A percentile compares a stretch with the other conserved stretches of the same genome.
phyloP scores from a whole-genome alignment of 2,329 filamentous ascomycete species.

The Colletotrichum sp. region DNA sequence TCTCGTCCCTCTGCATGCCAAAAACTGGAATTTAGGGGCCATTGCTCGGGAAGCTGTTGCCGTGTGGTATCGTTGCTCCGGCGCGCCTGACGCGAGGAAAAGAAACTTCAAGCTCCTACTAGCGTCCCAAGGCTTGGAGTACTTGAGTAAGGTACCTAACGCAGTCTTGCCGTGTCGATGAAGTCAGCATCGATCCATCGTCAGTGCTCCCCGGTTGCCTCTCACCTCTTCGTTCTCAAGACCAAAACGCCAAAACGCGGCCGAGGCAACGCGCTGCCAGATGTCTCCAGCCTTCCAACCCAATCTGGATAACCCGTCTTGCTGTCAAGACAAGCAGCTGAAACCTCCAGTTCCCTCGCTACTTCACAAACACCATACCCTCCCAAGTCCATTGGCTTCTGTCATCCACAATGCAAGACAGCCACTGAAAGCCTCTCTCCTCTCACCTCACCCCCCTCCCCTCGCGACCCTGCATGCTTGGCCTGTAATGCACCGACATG shows the following conservation, averaged over 20 bases:
- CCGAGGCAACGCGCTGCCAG: not conserved
- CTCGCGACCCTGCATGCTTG: conserved; percentile 12
- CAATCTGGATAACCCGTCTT: not conserved
- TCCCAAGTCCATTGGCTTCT: not conserved
- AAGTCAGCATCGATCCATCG: not conserved
- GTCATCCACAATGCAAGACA: not conserved
- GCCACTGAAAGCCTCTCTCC: not conserved
- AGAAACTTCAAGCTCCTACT: not conserved
- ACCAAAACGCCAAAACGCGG: not conserved
- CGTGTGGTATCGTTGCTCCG: not conserved
- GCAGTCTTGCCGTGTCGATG: not conserved
- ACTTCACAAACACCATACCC: not conserved
- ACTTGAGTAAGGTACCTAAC: not conserved
- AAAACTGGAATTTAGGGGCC: not conserved
- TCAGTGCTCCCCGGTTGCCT: not conserved
- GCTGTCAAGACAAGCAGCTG: not conserved
- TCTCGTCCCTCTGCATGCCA: not conserved
- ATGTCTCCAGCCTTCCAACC: not conserved
- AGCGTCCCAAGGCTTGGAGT: not conserved
- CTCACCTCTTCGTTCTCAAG: not conserved
- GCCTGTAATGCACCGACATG: not conserved
- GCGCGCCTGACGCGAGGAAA: not conserved
- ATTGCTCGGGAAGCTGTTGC: not conserved
- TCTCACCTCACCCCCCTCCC: not conserved
- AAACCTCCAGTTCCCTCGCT: not conserved